A percentile compares a stretch with the other conserved stretches of the same genome.
Conservation (phyloP, 202 grass and related monocot species). For the Setaria viridis region DNA sequence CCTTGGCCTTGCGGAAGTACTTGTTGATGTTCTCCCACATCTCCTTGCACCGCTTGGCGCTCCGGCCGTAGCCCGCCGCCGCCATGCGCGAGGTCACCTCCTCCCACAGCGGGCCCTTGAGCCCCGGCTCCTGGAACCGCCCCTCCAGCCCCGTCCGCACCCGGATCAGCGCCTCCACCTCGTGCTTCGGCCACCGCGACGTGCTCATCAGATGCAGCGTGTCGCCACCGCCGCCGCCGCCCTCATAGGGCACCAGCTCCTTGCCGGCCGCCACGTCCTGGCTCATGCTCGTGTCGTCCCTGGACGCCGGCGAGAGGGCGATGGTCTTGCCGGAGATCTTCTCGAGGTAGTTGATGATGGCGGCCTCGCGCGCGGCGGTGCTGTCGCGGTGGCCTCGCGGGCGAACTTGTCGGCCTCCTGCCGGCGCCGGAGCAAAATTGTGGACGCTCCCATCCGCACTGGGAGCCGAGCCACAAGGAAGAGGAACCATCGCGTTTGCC, state of each 20-base stretch:
- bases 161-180: slow-evolving; percentile 84
- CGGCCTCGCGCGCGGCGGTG: slow-evolving; percentile 73
- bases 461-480: too few relatives aligned
- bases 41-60: slow-evolving; percentile 93
- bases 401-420: slow-evolving; percentile 80
- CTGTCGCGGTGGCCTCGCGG: slow-evolving; percentile 65
- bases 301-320: slow-evolving; percentile 40
- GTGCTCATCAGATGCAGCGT: slow-evolving; percentile 36
- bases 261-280: background rate
- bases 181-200: slow-evolving; percentile 86
- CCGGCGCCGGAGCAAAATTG: slow-evolving; percentile 43
- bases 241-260: slow-evolving; percentile 47
- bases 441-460: too few relatives aligned
- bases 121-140: slow-evolving; percentile 86
- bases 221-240: background rate
- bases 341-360: slow-evolving; percentile 84
- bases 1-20: slow-evolving; percentile 95
- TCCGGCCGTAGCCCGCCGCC: slow-evolving; percentile 74
- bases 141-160: slow-evolving; percentile 72
- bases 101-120: slow-evolving; percentile 94
- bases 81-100: slow-evolving; percentile 90
- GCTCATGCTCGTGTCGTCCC: slow-evolving; percentile 1
- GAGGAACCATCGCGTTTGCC: too few relatives aligned
- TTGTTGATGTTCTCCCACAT: slow-evolving; percentile 99
- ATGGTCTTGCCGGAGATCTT: slow-evolving; percentile 81